Base-by-base conservation (phyloP, 306 rosid species). In the Pueraria montana region DNA sequence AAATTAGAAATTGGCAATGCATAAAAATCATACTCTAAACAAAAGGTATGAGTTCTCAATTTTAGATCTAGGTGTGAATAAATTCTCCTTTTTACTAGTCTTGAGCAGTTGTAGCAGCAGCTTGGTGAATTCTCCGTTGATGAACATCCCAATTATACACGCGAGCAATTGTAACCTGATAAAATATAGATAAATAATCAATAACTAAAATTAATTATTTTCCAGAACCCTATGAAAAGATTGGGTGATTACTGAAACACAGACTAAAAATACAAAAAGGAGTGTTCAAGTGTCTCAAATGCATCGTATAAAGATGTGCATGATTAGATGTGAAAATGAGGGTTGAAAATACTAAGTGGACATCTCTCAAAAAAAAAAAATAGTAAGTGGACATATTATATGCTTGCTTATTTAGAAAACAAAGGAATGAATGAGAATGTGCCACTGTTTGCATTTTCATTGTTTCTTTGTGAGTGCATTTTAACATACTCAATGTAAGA, bases 121-220 rank as follows among this genome's bases (percentile, higher is more conserved):
- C 84, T 86, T 88, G 95, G 75, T 76, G 90, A 59, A 87, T 56
- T 81, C 97, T 85, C 59, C 95, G 88, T 82, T 95, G 95, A 89
- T 95, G 95, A 50, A 95, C 98, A 36, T 95, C 97, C 97, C 97
- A 95, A 87, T 95, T 93, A 76, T 90, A 95, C 64, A 95, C 95
- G 40, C 97, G 97, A 49, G 97, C 97, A 86, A 93, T 93, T 4
- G 97, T 95, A 48, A 95, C 98, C 98, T 95, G 90, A 82, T 77
- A 56, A 79, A 43, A 81, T n/a, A 78, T 55, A 34, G 46, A 63
- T 72, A 74, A 63, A 50, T 26, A 30, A n/a, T 59, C 16, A 70
- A 77, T 12, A 77, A 68, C 45, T 76, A 43, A 32, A 76, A 43
- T 12, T 79, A 74, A 34, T 24, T 50, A 55, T 36, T 66, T 18